A percentile compares a stretch with the other conserved stretches of the same genome.
phyloP scores from a whole-genome alignment of 2,329 filamentous ascomycete genomes.

The Cladosporium sp. region DNA sequence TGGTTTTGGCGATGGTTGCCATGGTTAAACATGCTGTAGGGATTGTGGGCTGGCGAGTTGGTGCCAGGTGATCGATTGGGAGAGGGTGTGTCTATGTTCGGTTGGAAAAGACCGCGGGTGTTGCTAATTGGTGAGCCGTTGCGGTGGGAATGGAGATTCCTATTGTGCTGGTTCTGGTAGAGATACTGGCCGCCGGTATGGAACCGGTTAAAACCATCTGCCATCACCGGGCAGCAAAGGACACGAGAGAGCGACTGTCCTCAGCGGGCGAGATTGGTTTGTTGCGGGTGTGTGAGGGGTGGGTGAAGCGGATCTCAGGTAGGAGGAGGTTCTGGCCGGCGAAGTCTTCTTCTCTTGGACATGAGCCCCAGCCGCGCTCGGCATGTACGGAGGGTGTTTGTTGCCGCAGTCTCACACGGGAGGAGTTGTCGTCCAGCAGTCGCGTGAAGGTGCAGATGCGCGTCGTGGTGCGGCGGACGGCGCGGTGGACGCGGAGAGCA shows the following conservation, averaged over 20 bases:
- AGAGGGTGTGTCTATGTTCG: constrained; percentile 55
- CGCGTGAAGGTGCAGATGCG: constrained; percentile 9
- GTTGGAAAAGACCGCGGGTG: constrained; percentile 45
- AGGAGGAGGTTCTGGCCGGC: constrained; percentile 47
- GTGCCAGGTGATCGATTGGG: constrained; percentile 60
- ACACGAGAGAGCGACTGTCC: constrained; percentile 20
- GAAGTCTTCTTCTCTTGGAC: constrained; percentile 53
- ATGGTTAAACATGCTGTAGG: constrained; percentile 75
- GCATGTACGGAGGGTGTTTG: constrained; percentile 35
- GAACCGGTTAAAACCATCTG: constrained; percentile 67
- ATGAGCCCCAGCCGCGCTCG: constrained; percentile 44
- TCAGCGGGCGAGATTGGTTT: constrained; percentile 21
- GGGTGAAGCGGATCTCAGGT: constrained; percentile 41
- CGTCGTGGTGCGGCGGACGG: constrained; percentile 3
- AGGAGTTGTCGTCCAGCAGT: constrained; percentile 2
- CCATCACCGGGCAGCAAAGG: constrained; percentile 58
- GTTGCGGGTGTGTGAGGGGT: constrained; percentile 27
- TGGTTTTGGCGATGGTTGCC: constrained; percentile 67
- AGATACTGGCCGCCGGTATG: constrained; percentile 63
- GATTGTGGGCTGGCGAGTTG: constrained; percentile 52
- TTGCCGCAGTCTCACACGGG: constrained; percentile 10
- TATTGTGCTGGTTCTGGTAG: constrained; percentile 55
- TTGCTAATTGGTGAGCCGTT: constrained; percentile 49
- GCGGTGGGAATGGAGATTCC: constrained; percentile 48
- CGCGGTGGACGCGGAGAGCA: constrained; percentile 2